Evolutionary conservation across 1,284 basidiomycete genomes (phyloP).

Genomic region (Tylopilus sp.): DNA sequence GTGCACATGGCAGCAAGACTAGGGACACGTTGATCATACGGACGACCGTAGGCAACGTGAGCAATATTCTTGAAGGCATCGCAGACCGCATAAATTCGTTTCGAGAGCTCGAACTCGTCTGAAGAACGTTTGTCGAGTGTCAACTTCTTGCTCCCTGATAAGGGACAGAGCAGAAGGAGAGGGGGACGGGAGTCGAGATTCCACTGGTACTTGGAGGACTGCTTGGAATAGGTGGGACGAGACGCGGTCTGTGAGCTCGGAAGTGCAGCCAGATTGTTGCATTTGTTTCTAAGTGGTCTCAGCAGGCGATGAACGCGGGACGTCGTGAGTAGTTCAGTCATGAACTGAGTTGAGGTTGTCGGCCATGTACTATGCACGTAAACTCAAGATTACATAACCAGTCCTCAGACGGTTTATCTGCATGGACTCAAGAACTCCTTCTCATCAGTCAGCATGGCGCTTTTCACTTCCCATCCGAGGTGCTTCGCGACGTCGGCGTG

Average conservation of each 20-base stretch:
- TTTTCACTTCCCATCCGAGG: too few species aligned
- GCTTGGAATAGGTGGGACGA: constrained; percentile 17
- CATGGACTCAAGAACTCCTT: too few species aligned
- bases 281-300: constrained; percentile 53
- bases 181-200: constrained; percentile 31
- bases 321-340: constrained; percentile 33
- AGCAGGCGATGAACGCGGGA: constrained; percentile 51
- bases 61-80: constrained; percentile 53
- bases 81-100: constrained; percentile 47
- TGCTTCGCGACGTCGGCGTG: too few species aligned
- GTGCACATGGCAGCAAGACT: constrained; percentile 49
- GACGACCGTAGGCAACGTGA: constrained; percentile 28
- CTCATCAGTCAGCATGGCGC: too few species aligned
- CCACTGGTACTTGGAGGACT: constrained; percentile 19
- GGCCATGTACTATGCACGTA: too few species aligned
- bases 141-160: constrained; percentile 35
- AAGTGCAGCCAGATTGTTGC: constrained; percentile 37
- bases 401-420: too few species aligned
- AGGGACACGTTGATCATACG: constrained; percentile 25
- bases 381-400: neutral
- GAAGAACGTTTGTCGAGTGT: constrained; percentile 37
- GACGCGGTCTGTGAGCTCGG: constrained; percentile 9
- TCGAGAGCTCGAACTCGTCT: constrained; percentile 43
- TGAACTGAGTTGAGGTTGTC: neutral
- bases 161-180: constrained; percentile 39